A percentile compares a stretch with the other conserved stretches of the same genome.
phyloP scores from a whole-genome alignment of 495 filamentous ascomycete species.

The Aspergillus ostianus region DNA sequence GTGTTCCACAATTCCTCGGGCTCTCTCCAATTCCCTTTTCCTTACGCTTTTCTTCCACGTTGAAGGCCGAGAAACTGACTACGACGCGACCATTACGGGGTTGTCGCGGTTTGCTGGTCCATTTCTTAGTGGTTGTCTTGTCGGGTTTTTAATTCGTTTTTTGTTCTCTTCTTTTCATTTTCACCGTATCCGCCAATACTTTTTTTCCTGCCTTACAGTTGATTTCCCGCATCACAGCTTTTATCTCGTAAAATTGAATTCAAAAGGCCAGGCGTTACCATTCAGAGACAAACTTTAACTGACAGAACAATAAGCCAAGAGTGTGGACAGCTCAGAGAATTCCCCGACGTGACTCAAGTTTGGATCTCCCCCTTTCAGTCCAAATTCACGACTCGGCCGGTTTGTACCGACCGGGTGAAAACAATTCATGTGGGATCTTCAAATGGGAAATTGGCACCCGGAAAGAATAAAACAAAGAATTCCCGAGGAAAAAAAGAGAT shows the following conservation, averaged over 20 bases:
- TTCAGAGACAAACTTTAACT: not conserved
- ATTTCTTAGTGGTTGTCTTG: not conserved
- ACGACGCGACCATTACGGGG: not conserved
- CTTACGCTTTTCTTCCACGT: constrained; percentile 5
- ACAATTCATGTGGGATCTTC: not conserved
- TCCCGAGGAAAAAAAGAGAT: not conserved
- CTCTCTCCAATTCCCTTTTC: constrained; percentile 8
- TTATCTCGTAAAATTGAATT: not conserved
- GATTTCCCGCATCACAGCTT: not conserved
- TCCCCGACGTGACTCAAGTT: constrained; percentile 14
- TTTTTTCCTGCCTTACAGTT: not conserved
- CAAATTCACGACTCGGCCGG: not conserved
- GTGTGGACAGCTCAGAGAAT: constrained; percentile 2
- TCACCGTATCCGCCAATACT: no score
- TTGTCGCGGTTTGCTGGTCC: not conserved
- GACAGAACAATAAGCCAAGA: not conserved
- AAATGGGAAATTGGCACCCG: not conserved
- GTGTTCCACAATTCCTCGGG: constrained; percentile 33
- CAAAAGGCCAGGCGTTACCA: no score
- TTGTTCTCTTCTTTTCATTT: no score
- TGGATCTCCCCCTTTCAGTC: constrained; percentile 4
- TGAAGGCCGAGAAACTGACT: not conserved
- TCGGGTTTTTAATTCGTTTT: not conserved
- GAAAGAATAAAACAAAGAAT: not conserved
- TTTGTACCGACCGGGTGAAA: not conserved